A percentile compares a stretch with the other conserved stretches of the same genome.
Conservation (phyloP, 2,329 filamentous ascomycete species). For the Penicillium sp. region DNA sequence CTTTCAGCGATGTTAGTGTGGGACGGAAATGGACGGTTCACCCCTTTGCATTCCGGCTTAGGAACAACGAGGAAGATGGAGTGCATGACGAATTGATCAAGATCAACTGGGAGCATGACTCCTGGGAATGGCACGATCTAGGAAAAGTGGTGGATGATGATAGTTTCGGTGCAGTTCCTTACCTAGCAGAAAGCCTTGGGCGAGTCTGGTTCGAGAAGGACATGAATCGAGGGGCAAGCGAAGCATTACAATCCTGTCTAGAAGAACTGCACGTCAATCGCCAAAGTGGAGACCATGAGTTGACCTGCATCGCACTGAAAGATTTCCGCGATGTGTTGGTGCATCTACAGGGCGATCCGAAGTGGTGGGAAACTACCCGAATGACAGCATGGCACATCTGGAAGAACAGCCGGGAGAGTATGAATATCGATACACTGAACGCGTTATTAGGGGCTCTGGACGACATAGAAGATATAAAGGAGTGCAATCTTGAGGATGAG, state of each 20-base stretch:
- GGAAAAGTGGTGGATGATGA: slow-evolving; percentile 49
- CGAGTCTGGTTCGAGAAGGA: slow-evolving; percentile 62
- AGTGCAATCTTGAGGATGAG: slow-evolving; percentile 13
- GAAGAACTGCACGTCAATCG: slow-evolving; percentile 56
- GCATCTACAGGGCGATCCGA: slow-evolving; percentile 21
- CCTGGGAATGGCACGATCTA: slow-evolving; percentile 59
- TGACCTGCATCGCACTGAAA: slow-evolving; percentile 56
- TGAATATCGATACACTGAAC: slow-evolving; percentile 61
- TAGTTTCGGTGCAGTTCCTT: slow-evolving; percentile 56
- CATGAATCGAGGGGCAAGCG: slow-evolving; percentile 49
- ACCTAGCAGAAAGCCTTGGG: slow-evolving; percentile 57
- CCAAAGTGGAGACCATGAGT: slow-evolving; percentile 58
- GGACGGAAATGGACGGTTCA: slow-evolving; percentile 63
- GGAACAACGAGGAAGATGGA: slow-evolving; percentile 29
- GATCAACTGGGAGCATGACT: slow-evolving; percentile 64
- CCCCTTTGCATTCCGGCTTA: slow-evolving; percentile 59
- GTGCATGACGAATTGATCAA: slow-evolving; percentile 49
- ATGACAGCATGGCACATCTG: slow-evolving; percentile 64
- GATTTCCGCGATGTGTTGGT: slow-evolving; percentile 51
- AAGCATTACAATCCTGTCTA: slow-evolving; percentile 50
- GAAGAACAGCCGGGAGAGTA: slow-evolving; percentile 66
- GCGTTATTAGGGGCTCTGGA: slow-evolving; percentile 27
- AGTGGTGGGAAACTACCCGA: slow-evolving; percentile 59
- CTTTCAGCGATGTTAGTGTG: slow-evolving; percentile 55
- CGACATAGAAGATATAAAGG: slow-evolving; percentile 27